phyloP scores from a whole-genome alignment of 306 rosid genomes.

The Sicyos baderoa region DNA sequence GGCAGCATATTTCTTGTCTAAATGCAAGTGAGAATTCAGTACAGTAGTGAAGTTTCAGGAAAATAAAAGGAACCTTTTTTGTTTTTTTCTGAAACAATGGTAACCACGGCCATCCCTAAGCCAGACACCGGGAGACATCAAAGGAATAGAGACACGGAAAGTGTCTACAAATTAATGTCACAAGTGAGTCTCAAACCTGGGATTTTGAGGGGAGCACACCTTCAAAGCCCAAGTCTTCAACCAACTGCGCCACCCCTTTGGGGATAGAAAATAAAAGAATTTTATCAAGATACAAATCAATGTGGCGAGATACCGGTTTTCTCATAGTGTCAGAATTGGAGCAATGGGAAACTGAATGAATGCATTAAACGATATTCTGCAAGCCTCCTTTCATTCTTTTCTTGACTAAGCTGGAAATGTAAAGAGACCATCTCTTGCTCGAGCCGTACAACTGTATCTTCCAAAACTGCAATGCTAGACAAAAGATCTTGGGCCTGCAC shows the following conservation, averaged over 20 bases:
- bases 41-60: not conserved
- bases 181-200: too few species aligned
- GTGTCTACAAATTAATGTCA: too few species aligned
- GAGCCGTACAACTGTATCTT: conserved; percentile 43
- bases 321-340: conserved; percentile 26
- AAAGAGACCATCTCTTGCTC: conserved; percentile 59
- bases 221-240: too few species aligned
- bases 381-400: conserved; percentile 69
- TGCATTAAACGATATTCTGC: conserved; percentile 52
- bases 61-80: too few species aligned
- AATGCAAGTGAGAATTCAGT: not conserved
- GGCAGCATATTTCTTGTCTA: not conserved
- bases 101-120: too few species aligned
- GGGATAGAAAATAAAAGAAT: not conserved
- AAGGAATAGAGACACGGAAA: too few species aligned
- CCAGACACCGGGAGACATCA: too few species aligned
- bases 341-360: conserved; percentile 37
- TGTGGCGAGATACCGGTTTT: conserved; percentile 28
- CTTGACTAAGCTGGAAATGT: conserved; percentile 73
- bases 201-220: too few species aligned
- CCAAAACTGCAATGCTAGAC: conserved; percentile 34
- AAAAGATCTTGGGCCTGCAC: too few species aligned
- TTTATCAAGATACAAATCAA: conserved; percentile 1
- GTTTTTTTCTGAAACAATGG: too few species aligned
- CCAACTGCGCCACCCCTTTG: too few species aligned